Evolutionary conservation across 257 asterid species (phyloP).

Genomic region (Solanum appendiculatum): DNA sequence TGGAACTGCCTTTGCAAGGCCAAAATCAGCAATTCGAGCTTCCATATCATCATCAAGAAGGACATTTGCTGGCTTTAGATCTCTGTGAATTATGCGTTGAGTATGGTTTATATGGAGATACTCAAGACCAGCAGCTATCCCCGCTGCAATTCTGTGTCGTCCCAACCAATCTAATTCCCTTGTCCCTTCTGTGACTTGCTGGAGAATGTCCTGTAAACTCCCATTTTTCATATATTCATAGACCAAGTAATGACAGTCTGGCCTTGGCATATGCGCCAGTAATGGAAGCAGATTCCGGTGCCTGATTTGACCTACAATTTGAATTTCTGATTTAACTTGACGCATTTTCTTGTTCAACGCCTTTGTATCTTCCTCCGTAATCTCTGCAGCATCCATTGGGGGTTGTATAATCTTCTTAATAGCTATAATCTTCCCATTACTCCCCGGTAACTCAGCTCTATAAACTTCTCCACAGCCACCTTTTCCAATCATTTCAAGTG

Average conservation of each 20-base stretch:
- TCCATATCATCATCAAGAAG: slow-evolving; percentile 88
- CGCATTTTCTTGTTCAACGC: slow-evolving; percentile 54
- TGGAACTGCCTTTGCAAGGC: not conserved
- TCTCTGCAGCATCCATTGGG: slow-evolving; percentile 38
- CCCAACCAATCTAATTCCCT: slow-evolving; percentile 52
- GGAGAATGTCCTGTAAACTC: slow-evolving; percentile 60
- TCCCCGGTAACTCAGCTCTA: slow-evolving; percentile 58
- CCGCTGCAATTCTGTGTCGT: slow-evolving; percentile 55
- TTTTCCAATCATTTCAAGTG: slow-evolving; percentile 51
- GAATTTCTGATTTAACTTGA: slow-evolving; percentile 70
- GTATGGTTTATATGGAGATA: slow-evolving; percentile 59
- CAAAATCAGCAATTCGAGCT: slow-evolving; percentile 22
- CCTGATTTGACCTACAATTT: slow-evolving; percentile 73
- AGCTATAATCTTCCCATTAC: slow-evolving; percentile 59
- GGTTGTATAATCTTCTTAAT: slow-evolving; percentile 66
- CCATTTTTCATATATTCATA: slow-evolving; percentile 93
- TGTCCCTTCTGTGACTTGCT: slow-evolving; percentile 24
- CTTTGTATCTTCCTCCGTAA: slow-evolving; percentile 60
- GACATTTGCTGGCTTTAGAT: slow-evolving; percentile 78
- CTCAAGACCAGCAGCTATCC: slow-evolving; percentile 73
- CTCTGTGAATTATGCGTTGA: slow-evolving; percentile 68
- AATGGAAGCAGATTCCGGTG: slow-evolving; percentile 67
- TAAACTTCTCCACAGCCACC: slow-evolving; percentile 94
- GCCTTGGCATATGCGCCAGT: slow-evolving; percentile 67
- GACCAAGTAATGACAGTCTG: slow-evolving; percentile 66